Evolutionary conservation across 2,329 filamentous ascomycete species (phyloP), one percentile per base, ranked within the genome.

Genomic region (Penicillium oxalicum): DNA sequence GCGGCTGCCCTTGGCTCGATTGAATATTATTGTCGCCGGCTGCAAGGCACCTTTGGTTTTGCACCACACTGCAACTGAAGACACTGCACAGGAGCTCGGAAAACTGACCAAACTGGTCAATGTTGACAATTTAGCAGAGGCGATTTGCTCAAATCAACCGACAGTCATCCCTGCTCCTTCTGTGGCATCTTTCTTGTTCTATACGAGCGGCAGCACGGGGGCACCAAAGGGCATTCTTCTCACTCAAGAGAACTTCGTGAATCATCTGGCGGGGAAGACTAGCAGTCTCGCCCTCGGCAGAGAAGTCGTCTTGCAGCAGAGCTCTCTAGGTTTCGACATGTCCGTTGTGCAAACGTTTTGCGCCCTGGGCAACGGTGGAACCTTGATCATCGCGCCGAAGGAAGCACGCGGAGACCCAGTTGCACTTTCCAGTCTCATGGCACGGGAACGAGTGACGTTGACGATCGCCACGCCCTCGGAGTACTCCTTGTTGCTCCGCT

Each of bases 131-230:
- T 8, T 40, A 11, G 9, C 38, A 7, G 24, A 9, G 9, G 4
- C 11, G 5, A 26, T 26, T 9, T 9, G 18, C 11, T 11, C 24
- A 24, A 26, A 18, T 7, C 38, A 26, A 9, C 8, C 18, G 24
- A 12, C n/a, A 12, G 24, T 18, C 18, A 12, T 33, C 13, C 18
- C 40, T 1, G 18, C 33, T 34, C 2, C 11, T 5, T 12, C 45
- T 4, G 4, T 18, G 18, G 2, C 28, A 4, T 44, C 44, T 1
- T 12, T 36, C 1, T 44, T 53, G 8, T 11, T 53, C 0, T 54
- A 44, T 28, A 58, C 53, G 5, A 56, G 55, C 25, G 53, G 55
- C 4, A 49, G 51, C 3, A 58, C 55, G 12, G 53, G 53, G 1
- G 34, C 8, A 2, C 55, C 55, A 5, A 58, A 58, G 32, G 55